These are phyloP conservation scores for Schizosaccharomyces lindneri DNA, from an alignment of 805 yeast genomes.

Conservation along the genomic window DNA sequence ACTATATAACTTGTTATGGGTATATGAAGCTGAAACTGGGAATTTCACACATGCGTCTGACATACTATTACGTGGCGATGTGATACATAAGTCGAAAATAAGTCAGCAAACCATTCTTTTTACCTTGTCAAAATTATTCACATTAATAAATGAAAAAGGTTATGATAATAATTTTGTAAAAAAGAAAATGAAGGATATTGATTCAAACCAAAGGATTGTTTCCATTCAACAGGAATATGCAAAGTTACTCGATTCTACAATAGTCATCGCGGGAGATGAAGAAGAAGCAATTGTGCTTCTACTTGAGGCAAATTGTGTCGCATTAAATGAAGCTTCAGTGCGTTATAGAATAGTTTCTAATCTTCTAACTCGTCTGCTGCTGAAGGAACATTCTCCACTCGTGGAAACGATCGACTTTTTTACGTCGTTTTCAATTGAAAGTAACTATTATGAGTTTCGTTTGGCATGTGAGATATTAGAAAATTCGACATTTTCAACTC, in stretches of 20 bases:
- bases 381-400: background rate
- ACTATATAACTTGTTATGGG: constrained; percentile 36
- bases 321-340: background rate
- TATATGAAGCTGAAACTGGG: constrained; percentile 29
- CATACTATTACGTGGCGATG: constrained; percentile 21
- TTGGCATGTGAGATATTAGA: background rate
- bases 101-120: constrained; percentile 29
- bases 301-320: background rate
- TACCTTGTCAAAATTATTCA: constrained; percentile 40
- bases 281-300: background rate
- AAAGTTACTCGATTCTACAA: background rate
- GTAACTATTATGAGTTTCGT: background rate
- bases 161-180: background rate
- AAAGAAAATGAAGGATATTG: background rate
- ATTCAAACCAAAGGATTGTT: background rate
- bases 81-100: constrained; percentile 19
- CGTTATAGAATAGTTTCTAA: background rate
- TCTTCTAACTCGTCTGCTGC: background rate
- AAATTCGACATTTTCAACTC: background rate
- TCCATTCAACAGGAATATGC: background rate
- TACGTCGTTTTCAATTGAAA: background rate
- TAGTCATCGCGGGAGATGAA: background rate
- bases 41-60: constrained; percentile 27
- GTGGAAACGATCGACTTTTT: background rate
- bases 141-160: too few relatives aligned